phyloP scores from a whole-genome alignment of 208 protist genomes.

The Leishmania gerbilli region DNA sequence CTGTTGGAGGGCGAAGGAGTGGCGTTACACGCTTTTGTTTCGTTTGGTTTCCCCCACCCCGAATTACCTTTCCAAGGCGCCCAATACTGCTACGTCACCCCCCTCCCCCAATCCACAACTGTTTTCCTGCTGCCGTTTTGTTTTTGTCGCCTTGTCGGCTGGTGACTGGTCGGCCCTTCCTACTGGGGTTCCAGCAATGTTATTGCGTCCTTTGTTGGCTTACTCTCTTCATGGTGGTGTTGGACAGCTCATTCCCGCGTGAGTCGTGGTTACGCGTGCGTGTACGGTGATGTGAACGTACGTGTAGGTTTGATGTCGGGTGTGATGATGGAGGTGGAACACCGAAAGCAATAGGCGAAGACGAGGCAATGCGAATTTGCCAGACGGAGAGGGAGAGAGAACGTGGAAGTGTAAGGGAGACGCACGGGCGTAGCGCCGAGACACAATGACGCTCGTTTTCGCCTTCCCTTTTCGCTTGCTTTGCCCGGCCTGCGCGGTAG shows the following conservation, averaged over 20 bases:
- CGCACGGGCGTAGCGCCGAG: not conserved
- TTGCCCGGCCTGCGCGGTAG: not conserved
- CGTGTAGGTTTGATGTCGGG: not conserved
- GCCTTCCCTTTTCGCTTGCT: not conserved
- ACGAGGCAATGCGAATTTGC: not conserved
- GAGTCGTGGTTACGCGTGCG: not conserved
- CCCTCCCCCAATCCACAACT: too few species aligned
- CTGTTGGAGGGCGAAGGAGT: not conserved
- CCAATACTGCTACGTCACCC: not conserved
- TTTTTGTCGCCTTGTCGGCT: not conserved
- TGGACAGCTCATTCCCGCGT: too few species aligned
- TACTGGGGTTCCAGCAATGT: not conserved
- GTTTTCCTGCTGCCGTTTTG: not conserved
- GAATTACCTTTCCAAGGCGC: not conserved
- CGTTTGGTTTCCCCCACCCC: not conserved
- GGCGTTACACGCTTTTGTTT: not conserved
- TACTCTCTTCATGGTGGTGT: too few species aligned
- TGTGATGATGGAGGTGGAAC: not conserved
- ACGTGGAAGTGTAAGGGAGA: too few species aligned
- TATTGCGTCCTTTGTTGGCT: not conserved
- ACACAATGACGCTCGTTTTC: not conserved
- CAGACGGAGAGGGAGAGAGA: not conserved
- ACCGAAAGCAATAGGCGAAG: not conserved
- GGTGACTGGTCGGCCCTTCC: not conserved
- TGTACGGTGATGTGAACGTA: not conserved